Evolutionary conservation across 2,329 filamentous ascomycete genomes (phyloP).

Genomic region (Aureobasidium subglaciale): DNA sequence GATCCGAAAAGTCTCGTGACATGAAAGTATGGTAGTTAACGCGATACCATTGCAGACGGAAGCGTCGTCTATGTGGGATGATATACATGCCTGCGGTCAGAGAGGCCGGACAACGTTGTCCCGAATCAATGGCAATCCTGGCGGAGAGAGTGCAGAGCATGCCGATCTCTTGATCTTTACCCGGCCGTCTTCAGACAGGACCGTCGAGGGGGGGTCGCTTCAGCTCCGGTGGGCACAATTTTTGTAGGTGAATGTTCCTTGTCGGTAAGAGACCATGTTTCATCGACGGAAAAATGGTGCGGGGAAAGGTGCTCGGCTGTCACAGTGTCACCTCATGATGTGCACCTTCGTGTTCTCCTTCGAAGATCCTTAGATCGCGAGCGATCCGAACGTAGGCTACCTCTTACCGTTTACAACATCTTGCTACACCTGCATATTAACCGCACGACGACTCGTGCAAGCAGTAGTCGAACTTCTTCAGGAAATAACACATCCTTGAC

Average conservation of each 20-base stretch:
- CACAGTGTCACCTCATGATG: neutral
- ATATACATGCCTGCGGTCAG: neutral
- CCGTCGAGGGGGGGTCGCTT: neutral
- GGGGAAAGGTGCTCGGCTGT: neutral
- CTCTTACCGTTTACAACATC: too few species aligned
- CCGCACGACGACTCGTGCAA: too few species aligned
- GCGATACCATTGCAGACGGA: too few species aligned
- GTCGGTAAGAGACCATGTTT: neutral
- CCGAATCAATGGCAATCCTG: neutral
- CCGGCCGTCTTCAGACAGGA: neutral
- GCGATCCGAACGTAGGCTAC: neutral
- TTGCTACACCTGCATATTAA: too few species aligned
- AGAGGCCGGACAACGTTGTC: neutral
- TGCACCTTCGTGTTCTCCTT: neutral
- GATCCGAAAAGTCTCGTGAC: neutral
- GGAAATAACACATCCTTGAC: too few species aligned
- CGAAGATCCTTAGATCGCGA: neutral
- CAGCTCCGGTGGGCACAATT: neutral
- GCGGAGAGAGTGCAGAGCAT: neutral
- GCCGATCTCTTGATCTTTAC: neutral
- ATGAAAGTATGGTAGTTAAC: neutral
- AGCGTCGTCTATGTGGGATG: neutral
- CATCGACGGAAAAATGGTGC: constrained; percentile 3
- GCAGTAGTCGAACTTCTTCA: too few species aligned
- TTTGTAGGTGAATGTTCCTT: neutral